phyloP scores from a whole-genome alignment of 805 yeast species.

The Cyberlindnera meyerae region DNA sequence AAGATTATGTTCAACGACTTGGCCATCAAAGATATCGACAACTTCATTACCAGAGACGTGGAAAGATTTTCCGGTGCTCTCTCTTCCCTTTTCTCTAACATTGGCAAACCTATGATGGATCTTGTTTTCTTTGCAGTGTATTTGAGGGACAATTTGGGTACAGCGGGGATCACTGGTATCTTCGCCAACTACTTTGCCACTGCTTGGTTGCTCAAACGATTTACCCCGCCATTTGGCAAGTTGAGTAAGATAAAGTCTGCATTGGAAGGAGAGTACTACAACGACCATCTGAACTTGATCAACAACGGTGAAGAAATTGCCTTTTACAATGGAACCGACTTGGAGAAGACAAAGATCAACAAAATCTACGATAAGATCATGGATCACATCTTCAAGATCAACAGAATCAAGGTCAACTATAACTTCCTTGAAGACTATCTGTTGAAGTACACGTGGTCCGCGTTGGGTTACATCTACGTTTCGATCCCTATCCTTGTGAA shows the following conservation, averaged over 20 bases:
- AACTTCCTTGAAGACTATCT: conserved; percentile 79
- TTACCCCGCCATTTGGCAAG: conserved; percentile 83
- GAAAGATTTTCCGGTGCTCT: conserved; percentile 75
- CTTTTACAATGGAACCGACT: conserved; percentile 80
- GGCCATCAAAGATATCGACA: conserved; percentile 64
- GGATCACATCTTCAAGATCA: conserved; percentile 48
- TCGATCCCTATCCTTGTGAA: conserved; percentile 81
- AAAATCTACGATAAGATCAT: conserved; percentile 54
- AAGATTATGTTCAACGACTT: conserved; percentile 54
- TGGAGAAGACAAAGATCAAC: conserved; percentile 66
- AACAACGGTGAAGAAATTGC: conserved; percentile 92
- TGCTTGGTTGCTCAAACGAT: conserved; percentile 63
- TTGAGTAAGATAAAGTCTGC: conserved; percentile 67
- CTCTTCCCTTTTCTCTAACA: conserved; percentile 76
- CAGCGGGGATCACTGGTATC: conserved; percentile 79
- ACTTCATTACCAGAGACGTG: conserved; percentile 79
- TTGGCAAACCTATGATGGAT: conserved; percentile 91
- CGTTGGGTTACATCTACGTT: conserved; percentile 87
- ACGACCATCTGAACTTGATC: conserved; percentile 78
- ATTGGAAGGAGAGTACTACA: conserved; percentile 85
- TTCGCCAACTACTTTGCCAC: conserved; percentile 76
- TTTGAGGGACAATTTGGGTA: conserved; percentile 79
- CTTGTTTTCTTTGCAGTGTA: conserved; percentile 78
- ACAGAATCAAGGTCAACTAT: conserved; percentile 59
- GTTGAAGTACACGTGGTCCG: conserved; percentile 91